Percentiles rank a stretch among this genome's conserved stretches.
These are phyloP conservation scores for Calonectria crousiana DNA, from an alignment of 2,329 filamentous ascomycete species.

Conservation along the genomic window DNA sequence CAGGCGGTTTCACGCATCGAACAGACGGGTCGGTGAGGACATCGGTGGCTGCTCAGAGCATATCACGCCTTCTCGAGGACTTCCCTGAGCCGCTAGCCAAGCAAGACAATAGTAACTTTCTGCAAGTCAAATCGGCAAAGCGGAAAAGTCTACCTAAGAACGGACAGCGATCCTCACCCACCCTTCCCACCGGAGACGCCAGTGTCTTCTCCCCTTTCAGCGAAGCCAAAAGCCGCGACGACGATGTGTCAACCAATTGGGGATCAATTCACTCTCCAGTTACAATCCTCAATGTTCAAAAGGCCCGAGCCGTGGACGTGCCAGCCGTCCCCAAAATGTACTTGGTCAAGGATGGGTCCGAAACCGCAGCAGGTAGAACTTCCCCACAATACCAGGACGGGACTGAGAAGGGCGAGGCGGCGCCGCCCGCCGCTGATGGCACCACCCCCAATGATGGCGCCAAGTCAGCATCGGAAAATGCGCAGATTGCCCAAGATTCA, in stretches of 20 bases:
- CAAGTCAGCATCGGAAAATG: constrained; percentile 23
- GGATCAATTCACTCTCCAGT: constrained; percentile 64
- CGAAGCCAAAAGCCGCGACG: constrained; percentile 51
- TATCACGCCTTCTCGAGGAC: constrained; percentile 25
- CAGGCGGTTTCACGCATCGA: constrained; percentile 4
- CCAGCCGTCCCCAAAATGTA: constrained; percentile 29
- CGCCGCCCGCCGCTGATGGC: constrained; percentile 61
- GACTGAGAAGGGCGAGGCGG: constrained; percentile 49
- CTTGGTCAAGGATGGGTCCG: background rate
- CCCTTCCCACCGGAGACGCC: constrained; percentile 56
- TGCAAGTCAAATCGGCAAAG: constrained; percentile 40
- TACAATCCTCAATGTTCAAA: constrained; percentile 57
- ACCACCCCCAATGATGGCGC: constrained; percentile 30
- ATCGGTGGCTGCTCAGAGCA: constrained; percentile 18
- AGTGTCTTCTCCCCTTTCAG: constrained; percentile 49
- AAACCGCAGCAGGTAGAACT: constrained; percentile 24
- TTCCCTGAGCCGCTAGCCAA: constrained; percentile 15
- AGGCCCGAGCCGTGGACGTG: constrained; percentile 53
- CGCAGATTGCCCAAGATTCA: constrained; percentile 26
- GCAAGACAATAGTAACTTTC: background rate
- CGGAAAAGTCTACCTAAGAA: constrained; percentile 34
- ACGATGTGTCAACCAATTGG: constrained; percentile 60
- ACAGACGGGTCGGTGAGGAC: constrained; percentile 19
- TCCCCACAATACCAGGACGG: constrained; percentile 42
- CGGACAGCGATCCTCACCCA: constrained; percentile 61